Conservation (phyloP, 1,139 yeast species). For the Casaregolazyma lundiana region DNA sequence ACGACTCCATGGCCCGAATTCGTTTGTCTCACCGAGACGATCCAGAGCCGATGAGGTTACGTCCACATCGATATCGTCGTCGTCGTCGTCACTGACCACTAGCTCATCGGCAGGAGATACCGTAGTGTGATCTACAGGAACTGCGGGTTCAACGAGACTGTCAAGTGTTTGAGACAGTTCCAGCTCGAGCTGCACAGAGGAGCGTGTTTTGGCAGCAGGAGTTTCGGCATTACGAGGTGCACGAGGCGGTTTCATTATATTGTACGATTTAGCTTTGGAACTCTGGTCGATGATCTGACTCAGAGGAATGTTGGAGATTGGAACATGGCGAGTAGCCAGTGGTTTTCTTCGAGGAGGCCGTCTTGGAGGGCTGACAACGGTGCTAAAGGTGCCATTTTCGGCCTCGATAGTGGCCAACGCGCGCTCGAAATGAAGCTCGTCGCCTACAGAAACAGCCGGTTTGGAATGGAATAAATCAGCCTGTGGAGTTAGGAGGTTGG, state of each 20-base stretch:
- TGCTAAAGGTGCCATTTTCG: no score
- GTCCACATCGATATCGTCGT: neutral
- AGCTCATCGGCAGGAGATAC: neutral
- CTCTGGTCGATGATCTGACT: slow-evolving; percentile 2
- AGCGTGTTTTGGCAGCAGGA: neutral
- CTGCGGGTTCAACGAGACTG: slow-evolving; percentile 18
- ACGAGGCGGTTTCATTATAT: neutral
- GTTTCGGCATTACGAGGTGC: neutral
- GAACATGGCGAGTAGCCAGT: neutral
- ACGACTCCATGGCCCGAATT: slow-evolving; percentile 11
- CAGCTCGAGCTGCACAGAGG: neutral
- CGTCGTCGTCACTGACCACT: slow-evolving; percentile 5
- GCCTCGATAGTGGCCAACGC: slow-evolving; percentile 7
- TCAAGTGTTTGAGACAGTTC: slow-evolving; percentile 7
- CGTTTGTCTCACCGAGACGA: neutral
- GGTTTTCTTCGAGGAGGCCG: neutral
- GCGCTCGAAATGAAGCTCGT: slow-evolving; percentile 8
- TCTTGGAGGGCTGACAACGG: no score
- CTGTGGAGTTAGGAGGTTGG: neutral
- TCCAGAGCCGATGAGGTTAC: slow-evolving; percentile 1
- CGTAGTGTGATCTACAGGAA: slow-evolving; percentile 6
- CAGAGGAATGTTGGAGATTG: neutral
- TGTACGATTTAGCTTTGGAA: neutral
- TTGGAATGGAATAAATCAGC: slow-evolving; percentile 1
- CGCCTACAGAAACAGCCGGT: slow-evolving; percentile 6